Conservation (phyloP, 495 filamentous ascomycete species). For the Podospora pseudopauciseta region DNA sequence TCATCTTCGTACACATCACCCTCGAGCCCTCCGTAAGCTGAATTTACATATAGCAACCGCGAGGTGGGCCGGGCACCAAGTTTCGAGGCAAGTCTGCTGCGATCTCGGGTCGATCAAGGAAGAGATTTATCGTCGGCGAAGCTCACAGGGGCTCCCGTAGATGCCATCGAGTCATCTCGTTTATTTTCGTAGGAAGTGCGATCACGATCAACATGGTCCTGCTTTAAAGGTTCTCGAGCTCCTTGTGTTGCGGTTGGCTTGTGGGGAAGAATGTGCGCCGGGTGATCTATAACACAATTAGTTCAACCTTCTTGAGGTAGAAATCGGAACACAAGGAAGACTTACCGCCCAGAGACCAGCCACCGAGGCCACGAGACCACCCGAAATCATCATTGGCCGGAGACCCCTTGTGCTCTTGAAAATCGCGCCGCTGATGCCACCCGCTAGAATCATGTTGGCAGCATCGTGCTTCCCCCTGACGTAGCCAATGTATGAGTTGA, state of each 20-base stretch:
- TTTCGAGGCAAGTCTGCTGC: conserved; percentile 8
- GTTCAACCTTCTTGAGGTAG: conserved; percentile 6
- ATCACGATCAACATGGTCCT: not conserved
- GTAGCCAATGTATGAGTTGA: conserved; percentile 88
- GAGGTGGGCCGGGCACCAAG: conserved; percentile 7
- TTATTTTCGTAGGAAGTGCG: not conserved
- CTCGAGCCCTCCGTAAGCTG: conserved; percentile 5
- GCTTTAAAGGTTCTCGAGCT: conserved; percentile 13
- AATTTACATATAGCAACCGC: conserved; percentile 16
- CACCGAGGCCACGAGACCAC: conserved; percentile 76
- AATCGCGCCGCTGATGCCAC: conserved; percentile 81
- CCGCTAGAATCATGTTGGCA: conserved; percentile 80
- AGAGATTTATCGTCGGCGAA: not conserved
- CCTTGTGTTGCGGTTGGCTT: conserved; percentile 18
- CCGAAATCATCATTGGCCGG: conserved; percentile 88
- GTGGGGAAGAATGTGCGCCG: conserved; percentile 30
- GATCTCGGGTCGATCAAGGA: conserved; percentile 28
- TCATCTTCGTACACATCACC: conserved; percentile 28
- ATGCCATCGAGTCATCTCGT: not conserved
- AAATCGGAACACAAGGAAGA: conserved; percentile 19
- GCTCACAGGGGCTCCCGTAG: not conserved
- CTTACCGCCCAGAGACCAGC: conserved; percentile 88
- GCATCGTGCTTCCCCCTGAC: conserved; percentile 86
- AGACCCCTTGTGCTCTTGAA: conserved; percentile 93
- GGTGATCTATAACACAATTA: conserved; percentile 24